phyloP scores from a whole-genome alignment of 2,329 filamentous ascomycete species.

The Pseudogymnoascus destructans region DNA sequence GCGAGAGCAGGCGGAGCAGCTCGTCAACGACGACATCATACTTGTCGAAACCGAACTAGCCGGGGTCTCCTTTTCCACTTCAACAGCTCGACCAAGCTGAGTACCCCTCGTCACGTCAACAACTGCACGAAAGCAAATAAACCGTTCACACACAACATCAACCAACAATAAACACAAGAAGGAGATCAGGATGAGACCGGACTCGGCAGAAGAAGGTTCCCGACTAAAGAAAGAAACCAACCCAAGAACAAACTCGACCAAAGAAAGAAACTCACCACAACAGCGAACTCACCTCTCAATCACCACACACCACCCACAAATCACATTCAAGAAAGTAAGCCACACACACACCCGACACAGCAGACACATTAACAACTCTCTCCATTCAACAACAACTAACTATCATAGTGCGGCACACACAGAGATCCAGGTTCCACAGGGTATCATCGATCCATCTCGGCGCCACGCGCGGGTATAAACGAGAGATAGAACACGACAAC shows the following conservation, averaged over 20 bases:
- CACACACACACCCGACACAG: not conserved
- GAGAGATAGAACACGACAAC: slow-evolving; percentile 7
- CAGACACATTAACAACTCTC: not conserved
- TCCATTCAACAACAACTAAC: slow-evolving; percentile 3
- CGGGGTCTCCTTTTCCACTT: not conserved
- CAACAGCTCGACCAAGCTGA: not conserved
- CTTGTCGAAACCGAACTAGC: not conserved
- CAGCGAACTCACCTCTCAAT: not conserved
- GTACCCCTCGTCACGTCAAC: not conserved
- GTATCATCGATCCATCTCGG: slow-evolving; percentile 7
- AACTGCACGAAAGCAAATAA: not conserved
- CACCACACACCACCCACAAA: not conserved
- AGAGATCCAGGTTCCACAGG: not conserved
- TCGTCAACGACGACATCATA: not conserved
- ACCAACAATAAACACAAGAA: not conserved
- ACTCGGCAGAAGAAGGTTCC: not conserved
- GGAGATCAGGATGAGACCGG: not conserved
- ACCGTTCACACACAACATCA: not conserved
- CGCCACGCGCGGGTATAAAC: slow-evolving; percentile 6
- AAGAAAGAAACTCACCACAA: not conserved
- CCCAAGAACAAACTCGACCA: not conserved
- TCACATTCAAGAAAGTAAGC: not conserved
- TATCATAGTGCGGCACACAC: not conserved
- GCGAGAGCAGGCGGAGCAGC: not conserved
- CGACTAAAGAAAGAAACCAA: not conserved